These are phyloP conservation scores for Teratosphaeria destructans DNA, from an alignment of 2,329 filamentous ascomycete genomes.

Conservation along the genomic window DNA sequence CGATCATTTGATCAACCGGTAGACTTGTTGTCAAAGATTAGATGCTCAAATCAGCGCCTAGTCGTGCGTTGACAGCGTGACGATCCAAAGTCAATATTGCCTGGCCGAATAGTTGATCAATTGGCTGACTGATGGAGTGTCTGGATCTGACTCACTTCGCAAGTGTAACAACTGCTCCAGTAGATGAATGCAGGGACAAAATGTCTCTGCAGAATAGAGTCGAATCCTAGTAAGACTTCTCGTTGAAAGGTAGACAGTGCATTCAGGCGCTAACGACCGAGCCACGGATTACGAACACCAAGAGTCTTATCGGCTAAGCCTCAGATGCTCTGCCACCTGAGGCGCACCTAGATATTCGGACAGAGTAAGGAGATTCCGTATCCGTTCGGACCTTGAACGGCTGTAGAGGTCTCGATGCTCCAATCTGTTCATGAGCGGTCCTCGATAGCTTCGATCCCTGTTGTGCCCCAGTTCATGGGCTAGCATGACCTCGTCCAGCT, in stretches of 20 bases:
- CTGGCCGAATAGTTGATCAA: too few relatives aligned
- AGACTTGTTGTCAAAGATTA: neutral
- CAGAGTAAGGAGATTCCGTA: constrained; percentile 9
- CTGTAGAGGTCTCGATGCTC: neutral
- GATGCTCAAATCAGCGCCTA: too few relatives aligned
- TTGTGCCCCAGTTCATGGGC: constrained; percentile 15
- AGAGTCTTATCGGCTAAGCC: neutral
- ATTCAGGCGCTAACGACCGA: neutral
- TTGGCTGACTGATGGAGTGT: too few relatives aligned
- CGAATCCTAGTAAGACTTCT: neutral
- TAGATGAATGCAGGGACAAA: neutral
- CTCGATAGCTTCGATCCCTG: constrained; percentile 4
- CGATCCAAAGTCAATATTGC: too few relatives aligned
- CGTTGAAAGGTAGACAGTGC: neutral
- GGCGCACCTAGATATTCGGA: constrained; percentile 14
- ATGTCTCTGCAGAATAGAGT: neutral
- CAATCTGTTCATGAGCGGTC: constrained; percentile 1
- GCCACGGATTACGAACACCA: neutral
- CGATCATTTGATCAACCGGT: too few relatives aligned
- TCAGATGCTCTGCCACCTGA: constrained; percentile 9
- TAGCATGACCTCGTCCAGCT: constrained; percentile 21
- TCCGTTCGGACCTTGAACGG: neutral
- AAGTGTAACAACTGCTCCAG: neutral
- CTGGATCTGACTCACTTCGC: too few relatives aligned
- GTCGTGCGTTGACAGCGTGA: too few relatives aligned